Evolutionary conservation across 257 asterid species (phyloP).

Genomic region (Penstemon barbatus): DNA sequence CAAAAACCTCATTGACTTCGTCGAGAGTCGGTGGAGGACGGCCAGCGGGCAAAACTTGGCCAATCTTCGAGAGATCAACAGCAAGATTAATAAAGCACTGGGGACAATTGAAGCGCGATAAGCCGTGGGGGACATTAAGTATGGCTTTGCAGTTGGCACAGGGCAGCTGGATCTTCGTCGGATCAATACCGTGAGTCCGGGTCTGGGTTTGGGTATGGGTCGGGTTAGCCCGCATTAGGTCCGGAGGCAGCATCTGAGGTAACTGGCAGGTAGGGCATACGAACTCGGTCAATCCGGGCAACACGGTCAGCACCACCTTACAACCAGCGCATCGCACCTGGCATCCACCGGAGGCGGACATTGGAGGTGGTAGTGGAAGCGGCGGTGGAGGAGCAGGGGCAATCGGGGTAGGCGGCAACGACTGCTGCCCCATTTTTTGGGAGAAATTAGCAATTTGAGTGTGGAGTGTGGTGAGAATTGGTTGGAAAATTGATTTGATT

Average conservation of each 20-base stretch:
- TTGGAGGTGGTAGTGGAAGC: conserved; percentile 41
- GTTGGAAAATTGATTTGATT: conserved; percentile 24
- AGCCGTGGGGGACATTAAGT: conserved; percentile 88
- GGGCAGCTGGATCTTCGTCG: conserved; percentile 94
- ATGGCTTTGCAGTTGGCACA: conserved; percentile 91
- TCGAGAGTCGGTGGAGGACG: conserved; percentile 57
- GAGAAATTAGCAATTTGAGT: conserved; percentile 21
- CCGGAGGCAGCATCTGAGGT: conserved; percentile 99
- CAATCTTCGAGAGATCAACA: conserved; percentile 68
- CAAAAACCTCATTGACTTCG: conserved; percentile 89
- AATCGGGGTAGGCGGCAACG: conserved; percentile 67
- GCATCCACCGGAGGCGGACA: conserved; percentile 44
- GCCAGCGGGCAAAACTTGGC: conserved; percentile 44
- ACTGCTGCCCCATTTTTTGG: conserved; percentile 69
- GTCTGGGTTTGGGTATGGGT: conserved; percentile 31
- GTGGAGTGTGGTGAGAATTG: conserved; percentile 31
- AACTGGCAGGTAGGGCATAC: conserved; percentile 89
- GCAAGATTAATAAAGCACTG: conserved; percentile 81
- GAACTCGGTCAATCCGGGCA: conserved; percentile 72
- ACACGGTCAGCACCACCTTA: conserved; percentile 77
- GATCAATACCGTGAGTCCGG: conserved; percentile 76
- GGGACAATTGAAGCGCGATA: conserved; percentile 81
- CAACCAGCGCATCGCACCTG: conserved; percentile 99
- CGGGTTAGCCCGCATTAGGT: conserved; percentile 54
- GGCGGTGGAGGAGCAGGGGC: conserved; percentile 52